Evolutionary conservation across 1,284 basidiomycete species (phyloP), one percentile per base, ranked within the genome.

Genomic region (Sphagnurus paluster): DNA sequence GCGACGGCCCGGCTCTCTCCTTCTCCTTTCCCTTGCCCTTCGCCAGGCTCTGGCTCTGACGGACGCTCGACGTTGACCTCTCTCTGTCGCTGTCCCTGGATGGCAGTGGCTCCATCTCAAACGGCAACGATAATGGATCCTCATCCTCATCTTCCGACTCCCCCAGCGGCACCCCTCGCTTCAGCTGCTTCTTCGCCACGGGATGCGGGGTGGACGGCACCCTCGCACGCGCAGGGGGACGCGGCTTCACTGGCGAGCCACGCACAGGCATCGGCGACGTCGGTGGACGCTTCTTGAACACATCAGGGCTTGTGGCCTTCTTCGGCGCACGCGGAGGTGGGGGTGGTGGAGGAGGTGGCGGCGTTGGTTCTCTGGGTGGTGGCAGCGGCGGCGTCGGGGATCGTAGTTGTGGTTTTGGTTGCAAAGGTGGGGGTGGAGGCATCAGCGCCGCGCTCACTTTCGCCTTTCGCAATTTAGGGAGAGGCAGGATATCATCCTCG

Each of bases 271-370:
- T 64, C 0, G 86, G 84, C 4, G 82, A 86, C n/a, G 67, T 70
- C 0, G 83, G 84, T 0, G 70, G 71, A 2, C 86, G 78, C 49
- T 73, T 78, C 34, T 76, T 68, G 53, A 87, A 83, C 1, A 75
- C 42, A 53, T 73, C 71, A 26, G 56, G 53, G 8, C 55, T 48
- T 3, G 46, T 34, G 34, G 35, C 20, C 28, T 44, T 32, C 33
- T 14, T 38, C 33, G 45, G 13, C 20, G 23, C 48, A 24, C 59
- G 17, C 46, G 47, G 37, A 30, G 44, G 30, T 1, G 46, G 52
- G n/a, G 59, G 56, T 57, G 61, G 52, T 59, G 60, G 58, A 58
- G 64, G 60, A 50, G 48, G 51, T 3, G 28, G 21, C 2, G 42
- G 29, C 8, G n/a, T n/a, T n/a, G n/a, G n/a, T n/a, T n/a, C n/a